Percentiles rank a stretch among this genome's conserved stretches.
phyloP scores from a whole-genome alignment of 1,139 yeast species.

The Kurtzmaniella quercitrusa region DNA sequence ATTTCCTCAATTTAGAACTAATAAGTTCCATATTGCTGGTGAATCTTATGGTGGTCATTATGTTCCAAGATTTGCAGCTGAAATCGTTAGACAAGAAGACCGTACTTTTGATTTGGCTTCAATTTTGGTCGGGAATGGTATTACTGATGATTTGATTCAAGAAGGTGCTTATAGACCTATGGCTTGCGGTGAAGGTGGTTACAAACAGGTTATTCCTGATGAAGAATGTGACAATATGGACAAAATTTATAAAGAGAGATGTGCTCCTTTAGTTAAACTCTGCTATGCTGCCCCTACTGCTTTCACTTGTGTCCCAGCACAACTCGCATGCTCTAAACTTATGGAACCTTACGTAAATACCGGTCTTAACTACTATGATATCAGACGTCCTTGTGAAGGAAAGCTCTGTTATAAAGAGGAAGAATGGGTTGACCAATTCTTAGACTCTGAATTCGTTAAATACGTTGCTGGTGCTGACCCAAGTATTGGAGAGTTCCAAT shows the following conservation, averaged over 20 bases:
- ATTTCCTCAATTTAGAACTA: constrained; percentile 46
- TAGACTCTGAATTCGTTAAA: constrained; percentile 10
- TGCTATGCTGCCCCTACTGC: constrained; percentile 9
- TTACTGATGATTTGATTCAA: constrained; percentile 61
- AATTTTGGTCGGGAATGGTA: constrained; percentile 66
- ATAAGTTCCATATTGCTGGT: constrained; percentile 65
- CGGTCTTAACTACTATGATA: constrained; percentile 11
- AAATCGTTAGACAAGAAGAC: constrained; percentile 51
- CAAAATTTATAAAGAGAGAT: constrained; percentile 24
- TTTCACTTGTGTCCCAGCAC: constrained; percentile 11
- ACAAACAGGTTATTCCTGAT: constrained; percentile 50
- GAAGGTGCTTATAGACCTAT: constrained; percentile 59
- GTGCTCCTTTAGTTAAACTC: constrained; percentile 9
- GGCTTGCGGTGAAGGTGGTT: constrained; percentile 70
- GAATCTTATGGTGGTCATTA: constrained; percentile 76
- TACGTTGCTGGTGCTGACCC: constrained; percentile 11
- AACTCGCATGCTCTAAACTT: constrained; percentile 13
- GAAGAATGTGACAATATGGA: constrained; percentile 50
- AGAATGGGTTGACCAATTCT: constrained; percentile 9
- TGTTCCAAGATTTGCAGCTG: constrained; percentile 65
- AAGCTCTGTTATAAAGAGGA: constrained; percentile 9
- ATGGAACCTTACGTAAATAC: constrained; percentile 10
- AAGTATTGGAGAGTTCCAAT: constrained; percentile 5
- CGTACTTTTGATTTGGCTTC: constrained; percentile 55
- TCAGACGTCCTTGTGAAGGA: constrained; percentile 10